Evolutionary conservation across 176 grass and related monocot species (phyloP).

Genomic region (Oryza australiensis): DNA sequence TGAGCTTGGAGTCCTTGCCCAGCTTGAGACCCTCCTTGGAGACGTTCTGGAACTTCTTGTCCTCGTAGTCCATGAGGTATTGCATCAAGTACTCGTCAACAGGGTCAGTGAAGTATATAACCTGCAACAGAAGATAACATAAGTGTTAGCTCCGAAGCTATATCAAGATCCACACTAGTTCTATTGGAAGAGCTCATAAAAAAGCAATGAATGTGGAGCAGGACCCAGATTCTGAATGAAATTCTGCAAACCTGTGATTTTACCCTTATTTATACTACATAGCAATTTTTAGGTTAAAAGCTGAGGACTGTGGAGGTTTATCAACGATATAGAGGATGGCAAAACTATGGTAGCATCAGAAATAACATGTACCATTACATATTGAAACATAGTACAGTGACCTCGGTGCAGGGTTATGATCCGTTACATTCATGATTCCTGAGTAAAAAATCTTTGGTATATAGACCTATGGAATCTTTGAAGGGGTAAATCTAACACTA

Average conservation of each 20-base stretch:
- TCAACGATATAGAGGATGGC: not conserved
- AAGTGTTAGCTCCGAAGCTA: not conserved
- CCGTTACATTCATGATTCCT: not conserved
- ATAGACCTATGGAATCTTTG: not conserved
- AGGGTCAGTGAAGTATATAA: constrained; percentile 96
- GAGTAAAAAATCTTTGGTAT: not conserved
- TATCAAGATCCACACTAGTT: not conserved
- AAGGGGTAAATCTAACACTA: not conserved
- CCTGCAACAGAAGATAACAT: constrained; percentile 37
- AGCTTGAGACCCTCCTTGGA: constrained; percentile 95
- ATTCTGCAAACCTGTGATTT: not conserved
- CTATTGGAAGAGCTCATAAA: not conserved
- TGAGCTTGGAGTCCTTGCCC: constrained; percentile 89
- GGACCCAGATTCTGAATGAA: not conserved
- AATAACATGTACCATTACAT: not conserved
- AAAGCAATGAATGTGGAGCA: not conserved
- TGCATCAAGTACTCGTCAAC: constrained; percentile 97
- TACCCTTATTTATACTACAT: not conserved
- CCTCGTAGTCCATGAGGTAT: constrained; percentile 99
- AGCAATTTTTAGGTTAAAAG: not conserved
- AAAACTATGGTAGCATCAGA: not conserved
- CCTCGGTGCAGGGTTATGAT: not conserved
- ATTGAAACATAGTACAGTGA: not conserved
- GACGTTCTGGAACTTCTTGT: constrained; percentile 98
- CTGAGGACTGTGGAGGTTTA: not conserved